phyloP scores from a whole-genome alignment of 768 basidiomycete genomes.

The Auricularia sp. region DNA sequence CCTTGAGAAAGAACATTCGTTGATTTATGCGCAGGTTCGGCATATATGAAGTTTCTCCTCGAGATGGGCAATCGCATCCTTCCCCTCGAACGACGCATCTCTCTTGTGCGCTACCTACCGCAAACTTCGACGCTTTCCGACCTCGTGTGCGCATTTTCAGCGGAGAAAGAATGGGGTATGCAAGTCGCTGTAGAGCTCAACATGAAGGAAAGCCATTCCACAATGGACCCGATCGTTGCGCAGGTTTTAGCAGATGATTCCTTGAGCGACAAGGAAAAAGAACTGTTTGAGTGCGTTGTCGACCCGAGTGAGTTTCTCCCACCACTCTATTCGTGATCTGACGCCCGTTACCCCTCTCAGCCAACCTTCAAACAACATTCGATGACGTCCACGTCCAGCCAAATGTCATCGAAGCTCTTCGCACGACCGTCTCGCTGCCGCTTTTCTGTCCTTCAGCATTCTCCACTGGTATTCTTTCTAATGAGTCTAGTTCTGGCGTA shows the following conservation, averaged over 20 bases:
- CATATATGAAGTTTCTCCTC: neutral
- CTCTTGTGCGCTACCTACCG: slow-evolving; percentile 2
- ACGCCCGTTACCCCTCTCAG: neutral
- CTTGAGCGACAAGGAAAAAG: slow-evolving; percentile 25
- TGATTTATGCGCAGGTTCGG: too few relatives aligned
- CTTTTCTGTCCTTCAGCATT: slow-evolving; percentile 29
- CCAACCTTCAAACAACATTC: slow-evolving; percentile 20
- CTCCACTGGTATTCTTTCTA: slow-evolving; percentile 22
- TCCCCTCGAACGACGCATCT: neutral
- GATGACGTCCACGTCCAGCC: slow-evolving; percentile 26
- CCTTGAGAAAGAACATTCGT: too few relatives aligned
- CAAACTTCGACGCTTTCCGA: neutral
- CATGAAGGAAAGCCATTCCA: neutral
- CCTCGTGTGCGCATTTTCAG: neutral
- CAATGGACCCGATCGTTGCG: slow-evolving; percentile 1
- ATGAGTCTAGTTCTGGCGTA: slow-evolving; percentile 23
- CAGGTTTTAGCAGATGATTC: slow-evolving; percentile 18
- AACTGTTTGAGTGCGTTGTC: slow-evolving; percentile 28
- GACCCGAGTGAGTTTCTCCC: slow-evolving; percentile 13
- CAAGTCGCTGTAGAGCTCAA: neutral
- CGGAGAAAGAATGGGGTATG: neutral
- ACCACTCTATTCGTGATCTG: neutral
- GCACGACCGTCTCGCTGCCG: slow-evolving; percentile 27
- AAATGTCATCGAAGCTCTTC: slow-evolving; percentile 27
- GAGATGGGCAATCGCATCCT: neutral